These are phyloP conservation scores for Henckelia pumila DNA, from an alignment of 257 asterid genomes.

Conservation along the genomic window DNA sequence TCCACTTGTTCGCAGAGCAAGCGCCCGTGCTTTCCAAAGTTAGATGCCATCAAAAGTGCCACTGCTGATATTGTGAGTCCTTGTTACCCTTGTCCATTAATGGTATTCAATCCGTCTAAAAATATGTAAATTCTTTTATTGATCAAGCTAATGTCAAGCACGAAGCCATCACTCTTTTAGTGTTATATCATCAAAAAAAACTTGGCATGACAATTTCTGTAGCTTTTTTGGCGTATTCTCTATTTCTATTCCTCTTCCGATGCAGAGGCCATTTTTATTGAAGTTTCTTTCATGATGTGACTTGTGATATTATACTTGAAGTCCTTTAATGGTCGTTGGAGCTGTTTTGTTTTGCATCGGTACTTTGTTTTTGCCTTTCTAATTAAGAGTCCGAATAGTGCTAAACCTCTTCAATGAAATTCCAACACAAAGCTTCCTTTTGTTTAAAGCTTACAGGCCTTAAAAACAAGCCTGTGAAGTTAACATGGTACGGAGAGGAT, in stretches of 20 bases:
- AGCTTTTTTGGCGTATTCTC: neutral
- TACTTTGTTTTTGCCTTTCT: neutral
- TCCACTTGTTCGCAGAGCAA: slow-evolving; percentile 60
- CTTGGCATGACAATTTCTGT: neutral
- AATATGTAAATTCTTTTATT: neutral
- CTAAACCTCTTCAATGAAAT: neutral
- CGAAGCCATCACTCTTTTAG: too few species aligned
- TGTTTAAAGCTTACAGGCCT: slow-evolving; percentile 77
- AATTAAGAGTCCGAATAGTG: neutral
- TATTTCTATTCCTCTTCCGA: neutral
- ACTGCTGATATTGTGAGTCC: slow-evolving; percentile 89
- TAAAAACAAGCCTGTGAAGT: slow-evolving; percentile 54
- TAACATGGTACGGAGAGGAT: slow-evolving; percentile 57
- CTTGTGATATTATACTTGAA: neutral
- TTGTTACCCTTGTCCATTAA: slow-evolving; percentile 11
- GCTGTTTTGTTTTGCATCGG: neutral
- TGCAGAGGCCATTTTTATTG: neutral
- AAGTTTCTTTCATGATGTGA: neutral
- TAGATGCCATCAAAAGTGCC: slow-evolving; percentile 86
- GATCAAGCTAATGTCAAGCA: too few species aligned
- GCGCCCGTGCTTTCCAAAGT: slow-evolving; percentile 83
- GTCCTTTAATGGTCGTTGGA: neutral
- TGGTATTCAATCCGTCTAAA: neutral
- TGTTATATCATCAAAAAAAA: neutral
- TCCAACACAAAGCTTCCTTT: slow-evolving; percentile 24